Base-by-base conservation (phyloP, 495 filamentous ascomycete genomes). In the Podospora australis region DNA sequence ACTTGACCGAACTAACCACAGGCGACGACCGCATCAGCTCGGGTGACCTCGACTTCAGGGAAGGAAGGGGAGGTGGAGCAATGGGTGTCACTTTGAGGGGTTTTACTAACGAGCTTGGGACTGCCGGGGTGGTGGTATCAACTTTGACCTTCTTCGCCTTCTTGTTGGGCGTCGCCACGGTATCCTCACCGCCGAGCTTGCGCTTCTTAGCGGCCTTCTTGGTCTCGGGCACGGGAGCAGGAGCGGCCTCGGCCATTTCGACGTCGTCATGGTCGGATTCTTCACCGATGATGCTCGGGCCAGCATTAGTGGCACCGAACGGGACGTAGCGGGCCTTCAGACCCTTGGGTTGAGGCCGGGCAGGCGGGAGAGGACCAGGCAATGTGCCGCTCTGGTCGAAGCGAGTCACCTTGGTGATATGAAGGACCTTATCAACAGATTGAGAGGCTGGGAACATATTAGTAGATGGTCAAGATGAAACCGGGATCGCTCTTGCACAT, bases 331-430 rank as follows among this genome's bases (percentile, higher is more conserved):
- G 69, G 38, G 60, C 53, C 55, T 56, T 71, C 22, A 75, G 59
- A n/a, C 65, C 66, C 43, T 66, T 57, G 19, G 72, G 72, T 43
- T 75, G 72, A n/a, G 65, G 55, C 17, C 72, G 63, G 25, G 69
- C 54, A 9, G 62, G 35, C 17, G 60, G 42, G 5, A 59, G 45
- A 0, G 63, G 49, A 11, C 52, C 39, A 8, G 64, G 51, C 8
- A 52, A 29, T 2, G 63, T 41, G 22, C 62, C 52, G 13, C 50
- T 53, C 2, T 60, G 60, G 6, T 57, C 58, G 28, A 72, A 67
- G n/a, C 63, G 69, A 5, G 65, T 68, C n/a, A 66, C 57, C 13
- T 62, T 64, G 32, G 68, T 70, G 39, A 75, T 49, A 44, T 75
- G 71, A 6, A 74, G 53, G 3, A 66, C 64, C 6, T 62, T 62